Base-by-base conservation (phyloP, 306 rosid genomes). In the Potentilla sterilis region DNA sequence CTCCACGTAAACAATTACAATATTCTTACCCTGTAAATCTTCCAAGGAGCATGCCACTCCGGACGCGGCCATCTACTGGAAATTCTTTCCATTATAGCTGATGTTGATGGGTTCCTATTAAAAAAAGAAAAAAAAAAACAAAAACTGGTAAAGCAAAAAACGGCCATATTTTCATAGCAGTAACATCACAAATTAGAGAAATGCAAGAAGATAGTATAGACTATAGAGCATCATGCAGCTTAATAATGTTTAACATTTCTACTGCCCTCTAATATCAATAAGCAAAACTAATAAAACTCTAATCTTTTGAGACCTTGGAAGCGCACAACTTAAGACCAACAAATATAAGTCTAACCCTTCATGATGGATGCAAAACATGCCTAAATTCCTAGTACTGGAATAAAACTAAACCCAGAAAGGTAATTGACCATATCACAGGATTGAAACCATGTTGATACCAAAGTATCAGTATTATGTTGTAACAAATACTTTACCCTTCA, bases 21-120 rank as follows among this genome's bases (percentile, higher is more conserved):
- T 34, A 77, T 51, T 13, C 86, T 83, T 67, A 95, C 99, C 89
- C 99, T 85, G 82, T 95, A 95, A 82, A 90, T 90, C 85, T 85
- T 95, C 99, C 99, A 92, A 19, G 99, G 99, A 1, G 97, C 89
- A 86, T 86, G 99, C 99, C 99, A 95, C 62, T 78, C 82, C 38
- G 99, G 99, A 54, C 99, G 97, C 51, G 99, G 99, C 99, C 99
- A 95, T 90, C 84, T 95, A 81, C 97, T 92, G 65, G 99, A 93
- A 72, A 92, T 90, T 86, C 99, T 92, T 84, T 95, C 99, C 89
- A 95, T 92, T 82, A 95, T 49, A 81, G 97, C 99, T 58, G 99
- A 83, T 47, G 99, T 95, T 0, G 97, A 93, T 10, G 87, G 85
- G 71, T 78, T 78, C 88, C 97, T 94, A 82, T 46, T 75, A 67